Percentiles rank a stretch among this genome's conserved stretches.
These are phyloP conservation scores for Sophora flavescens DNA, from an alignment of 306 rosid species.

Conservation along the genomic window DNA sequence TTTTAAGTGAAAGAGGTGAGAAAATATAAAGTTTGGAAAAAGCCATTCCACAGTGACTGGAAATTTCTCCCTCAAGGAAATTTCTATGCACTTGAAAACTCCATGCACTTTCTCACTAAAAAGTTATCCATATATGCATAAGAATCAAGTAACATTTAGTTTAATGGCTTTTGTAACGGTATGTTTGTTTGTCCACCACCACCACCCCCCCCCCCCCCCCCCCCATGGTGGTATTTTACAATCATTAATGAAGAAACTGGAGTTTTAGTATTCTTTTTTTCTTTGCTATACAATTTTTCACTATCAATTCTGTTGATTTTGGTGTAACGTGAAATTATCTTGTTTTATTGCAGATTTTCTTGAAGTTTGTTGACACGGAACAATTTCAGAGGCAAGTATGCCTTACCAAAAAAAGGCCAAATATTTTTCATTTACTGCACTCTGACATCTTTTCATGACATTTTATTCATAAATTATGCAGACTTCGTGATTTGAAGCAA, in stretches of 20 bases:
- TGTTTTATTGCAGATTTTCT: slow-evolving; percentile 50
- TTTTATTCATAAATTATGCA: slow-evolving; percentile 14
- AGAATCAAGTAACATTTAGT: too few species aligned
- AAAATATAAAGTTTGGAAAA: background rate
- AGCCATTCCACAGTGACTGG: too few species aligned
- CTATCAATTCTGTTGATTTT: slow-evolving; percentile 2
- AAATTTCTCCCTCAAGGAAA: too few species aligned
- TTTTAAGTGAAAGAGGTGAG: background rate
- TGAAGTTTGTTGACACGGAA: slow-evolving; percentile 61
- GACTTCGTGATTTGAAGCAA: slow-evolving; percentile 53
- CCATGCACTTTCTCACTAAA: too few species aligned
- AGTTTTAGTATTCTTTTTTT: background rate
- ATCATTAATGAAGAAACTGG: background rate
- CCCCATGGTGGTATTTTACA: too few species aligned
- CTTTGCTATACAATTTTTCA: background rate
- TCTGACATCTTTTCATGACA: background rate
- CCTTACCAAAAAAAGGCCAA: slow-evolving; percentile 16
- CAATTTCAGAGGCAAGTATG: slow-evolving; percentile 66
- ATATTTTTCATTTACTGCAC: slow-evolving; percentile 6
- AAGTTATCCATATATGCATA: too few species aligned
- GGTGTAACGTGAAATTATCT: slow-evolving; percentile 37
- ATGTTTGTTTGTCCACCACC: too few species aligned
- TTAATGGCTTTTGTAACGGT: too few species aligned
- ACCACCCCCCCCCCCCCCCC: too few species aligned
- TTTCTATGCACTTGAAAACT: too few species aligned